A percentile compares a stretch with the other conserved stretches of the same genome.
These are phyloP conservation scores for Fraxinus nigra DNA, from an alignment of 305 asterid species.

Conservation along the genomic window DNA sequence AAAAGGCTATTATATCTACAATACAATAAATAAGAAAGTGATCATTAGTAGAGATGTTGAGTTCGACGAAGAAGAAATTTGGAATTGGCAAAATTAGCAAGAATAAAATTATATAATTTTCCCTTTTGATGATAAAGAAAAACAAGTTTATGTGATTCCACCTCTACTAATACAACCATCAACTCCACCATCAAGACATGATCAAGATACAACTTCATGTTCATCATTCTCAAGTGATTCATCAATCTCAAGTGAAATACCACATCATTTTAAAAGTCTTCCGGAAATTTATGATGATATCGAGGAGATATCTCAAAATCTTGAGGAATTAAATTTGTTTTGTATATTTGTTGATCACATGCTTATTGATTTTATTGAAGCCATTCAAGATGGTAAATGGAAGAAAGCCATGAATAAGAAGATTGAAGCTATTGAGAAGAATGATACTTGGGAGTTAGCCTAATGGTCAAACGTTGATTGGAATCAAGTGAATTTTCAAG, in stretches of 20 bases:
- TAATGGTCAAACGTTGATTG: neutral
- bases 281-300: neutral
- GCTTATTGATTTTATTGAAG: too few relatives aligned
- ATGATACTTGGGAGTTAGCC: neutral
- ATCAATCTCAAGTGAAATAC: neutral
- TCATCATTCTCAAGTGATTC: neutral
- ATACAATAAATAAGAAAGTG: neutral
- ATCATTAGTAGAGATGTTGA: neutral
- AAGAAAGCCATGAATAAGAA: too few relatives aligned
- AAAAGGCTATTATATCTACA: neutral
- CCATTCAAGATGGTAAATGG: too few relatives aligned
- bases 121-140: neutral
- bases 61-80: neutral
- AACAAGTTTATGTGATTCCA: neutral
- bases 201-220: neutral
- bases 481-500: neutral
- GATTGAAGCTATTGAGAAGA: too few relatives aligned
- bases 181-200: neutral
- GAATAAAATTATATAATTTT: neutral
- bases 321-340: too few relatives aligned
- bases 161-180: neutral
- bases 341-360: too few relatives aligned
- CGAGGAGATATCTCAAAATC: too few relatives aligned
- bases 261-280: neutral
- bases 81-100: neutral